Conservation (phyloP, 805 yeast species). For the Saccharomyces paradoxus region DNA sequence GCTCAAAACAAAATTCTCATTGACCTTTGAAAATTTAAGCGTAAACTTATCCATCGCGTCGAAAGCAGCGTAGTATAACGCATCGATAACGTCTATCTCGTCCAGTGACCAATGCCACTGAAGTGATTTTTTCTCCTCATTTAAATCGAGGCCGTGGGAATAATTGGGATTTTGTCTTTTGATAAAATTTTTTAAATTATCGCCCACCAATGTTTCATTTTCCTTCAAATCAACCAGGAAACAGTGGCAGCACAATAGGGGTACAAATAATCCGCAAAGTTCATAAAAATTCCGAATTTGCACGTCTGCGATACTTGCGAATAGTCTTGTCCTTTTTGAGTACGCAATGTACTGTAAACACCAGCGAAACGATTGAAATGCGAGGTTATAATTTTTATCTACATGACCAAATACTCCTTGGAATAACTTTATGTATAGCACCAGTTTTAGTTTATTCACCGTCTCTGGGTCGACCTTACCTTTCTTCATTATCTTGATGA, state of each 20-base stretch:
- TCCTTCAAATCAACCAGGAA: not conserved
- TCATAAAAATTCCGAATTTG: not conserved
- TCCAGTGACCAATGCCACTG: not conserved
- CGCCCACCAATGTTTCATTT: not conserved
- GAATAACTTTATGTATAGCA: not conserved
- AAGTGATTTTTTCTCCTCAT: not conserved
- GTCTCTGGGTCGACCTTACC: not conserved
- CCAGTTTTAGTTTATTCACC: not conserved
- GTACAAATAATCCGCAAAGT: not conserved
- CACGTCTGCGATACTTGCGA: not conserved
- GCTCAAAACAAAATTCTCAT: conserved; percentile 4
- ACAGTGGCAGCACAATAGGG: not conserved
- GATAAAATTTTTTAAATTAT: not conserved
- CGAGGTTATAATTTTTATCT: conserved; percentile 9
- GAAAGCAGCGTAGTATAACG: not conserved
- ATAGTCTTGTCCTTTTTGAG: not conserved
- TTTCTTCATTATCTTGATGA: conserved; percentile 10
- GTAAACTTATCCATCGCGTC: conserved; percentile 6
- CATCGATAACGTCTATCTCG: not conserved
- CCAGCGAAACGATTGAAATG: conserved; percentile 16
- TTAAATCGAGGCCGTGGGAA: not conserved
- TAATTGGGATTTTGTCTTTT: not conserved
- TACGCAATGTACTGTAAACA: conserved; percentile 13
- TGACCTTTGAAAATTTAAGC: conserved; percentile 1
- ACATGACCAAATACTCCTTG: conserved; percentile 8